Conservation (phyloP, 345 rosid genomes). For the Turnera subulata region DNA sequence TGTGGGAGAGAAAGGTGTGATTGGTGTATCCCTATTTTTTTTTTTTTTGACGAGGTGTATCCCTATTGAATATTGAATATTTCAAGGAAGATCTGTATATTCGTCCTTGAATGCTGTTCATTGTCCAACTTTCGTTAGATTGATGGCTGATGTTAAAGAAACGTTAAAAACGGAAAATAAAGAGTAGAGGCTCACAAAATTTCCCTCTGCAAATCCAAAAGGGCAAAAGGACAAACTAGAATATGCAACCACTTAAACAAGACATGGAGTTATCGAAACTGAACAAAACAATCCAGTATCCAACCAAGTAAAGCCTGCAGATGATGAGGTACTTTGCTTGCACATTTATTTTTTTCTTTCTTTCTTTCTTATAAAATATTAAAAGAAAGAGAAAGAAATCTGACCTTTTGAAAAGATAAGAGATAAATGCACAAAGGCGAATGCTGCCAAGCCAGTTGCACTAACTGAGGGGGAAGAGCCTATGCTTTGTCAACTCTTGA, state of each 20-base stretch:
- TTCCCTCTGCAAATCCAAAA: constrained; percentile 10
- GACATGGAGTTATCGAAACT: constrained; percentile 40
- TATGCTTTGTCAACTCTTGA: constrained; percentile 19
- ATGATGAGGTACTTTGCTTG: constrained; percentile 19
- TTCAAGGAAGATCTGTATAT: constrained; percentile 25
- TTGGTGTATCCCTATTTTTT: too few relatives aligned
- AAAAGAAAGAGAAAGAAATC: background rate
- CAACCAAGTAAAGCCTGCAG: constrained; percentile 37
- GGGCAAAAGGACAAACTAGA: constrained; percentile 31
- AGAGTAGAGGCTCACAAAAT: constrained; percentile 2
- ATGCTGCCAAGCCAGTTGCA: constrained; percentile 14
- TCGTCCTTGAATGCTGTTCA: constrained; percentile 22
- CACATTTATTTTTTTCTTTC: background rate
- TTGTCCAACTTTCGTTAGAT: constrained; percentile 5
- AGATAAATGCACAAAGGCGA: constrained; percentile 1
- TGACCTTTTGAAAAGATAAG: background rate
- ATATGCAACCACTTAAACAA: constrained; percentile 34
- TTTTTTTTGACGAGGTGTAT: too few relatives aligned
- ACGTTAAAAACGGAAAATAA: constrained; percentile 9
- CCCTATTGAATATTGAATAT: too few relatives aligned
- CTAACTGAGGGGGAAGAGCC: constrained; percentile 6
- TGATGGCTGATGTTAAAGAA: background rate
- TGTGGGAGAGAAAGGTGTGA: too few relatives aligned
- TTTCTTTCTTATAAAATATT: too few relatives aligned
- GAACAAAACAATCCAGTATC: constrained; percentile 21